phyloP scores from a whole-genome alignment of 2,329 filamentous ascomycete genomes.

The Domatiomyces globalis region DNA sequence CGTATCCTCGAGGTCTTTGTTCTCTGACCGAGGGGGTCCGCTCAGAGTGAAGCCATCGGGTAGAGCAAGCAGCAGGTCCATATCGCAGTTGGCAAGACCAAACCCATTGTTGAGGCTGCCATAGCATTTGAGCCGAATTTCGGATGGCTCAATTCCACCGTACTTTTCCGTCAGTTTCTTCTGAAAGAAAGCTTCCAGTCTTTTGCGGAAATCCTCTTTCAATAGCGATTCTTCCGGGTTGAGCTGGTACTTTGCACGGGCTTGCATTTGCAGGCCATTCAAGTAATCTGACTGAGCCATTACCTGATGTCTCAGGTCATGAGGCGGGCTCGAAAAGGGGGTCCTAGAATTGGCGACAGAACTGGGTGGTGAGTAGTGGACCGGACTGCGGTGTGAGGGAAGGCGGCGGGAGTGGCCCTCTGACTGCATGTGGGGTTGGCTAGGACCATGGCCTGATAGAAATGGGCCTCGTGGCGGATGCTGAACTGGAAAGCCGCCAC shows the following conservation, averaged over 20 bases:
- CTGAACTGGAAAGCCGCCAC: neutral
- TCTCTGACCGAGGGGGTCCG: neutral
- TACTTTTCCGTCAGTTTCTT: constrained; percentile 29
- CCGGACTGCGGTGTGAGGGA: neutral
- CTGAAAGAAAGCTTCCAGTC: constrained; percentile 52
- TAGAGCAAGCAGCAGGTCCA: constrained; percentile 71
- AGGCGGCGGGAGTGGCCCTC: neutral
- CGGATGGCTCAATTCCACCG: constrained; percentile 36
- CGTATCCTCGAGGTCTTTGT: constrained; percentile 4
- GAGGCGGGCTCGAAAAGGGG: neutral
- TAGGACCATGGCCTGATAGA: neutral
- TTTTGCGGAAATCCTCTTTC: constrained; percentile 56
- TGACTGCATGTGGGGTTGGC: neutral
- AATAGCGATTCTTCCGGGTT: constrained; percentile 42
- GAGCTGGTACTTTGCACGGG: constrained; percentile 7
- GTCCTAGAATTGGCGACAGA: neutral
- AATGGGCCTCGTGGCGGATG: neutral
- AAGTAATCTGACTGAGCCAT: constrained; percentile 17
- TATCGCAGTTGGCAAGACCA: constrained; percentile 74
- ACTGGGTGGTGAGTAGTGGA: neutral
- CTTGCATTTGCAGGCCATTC: constrained; percentile 6
- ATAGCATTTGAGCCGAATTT: constrained; percentile 61
- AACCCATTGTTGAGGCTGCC: constrained; percentile 76
- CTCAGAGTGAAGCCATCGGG: constrained; percentile 25
- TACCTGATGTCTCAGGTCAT: constrained; percentile 6